Evolutionary conservation across 2,329 filamentous ascomycete genomes (phyloP).

Genomic region (Fusarium musae): DNA sequence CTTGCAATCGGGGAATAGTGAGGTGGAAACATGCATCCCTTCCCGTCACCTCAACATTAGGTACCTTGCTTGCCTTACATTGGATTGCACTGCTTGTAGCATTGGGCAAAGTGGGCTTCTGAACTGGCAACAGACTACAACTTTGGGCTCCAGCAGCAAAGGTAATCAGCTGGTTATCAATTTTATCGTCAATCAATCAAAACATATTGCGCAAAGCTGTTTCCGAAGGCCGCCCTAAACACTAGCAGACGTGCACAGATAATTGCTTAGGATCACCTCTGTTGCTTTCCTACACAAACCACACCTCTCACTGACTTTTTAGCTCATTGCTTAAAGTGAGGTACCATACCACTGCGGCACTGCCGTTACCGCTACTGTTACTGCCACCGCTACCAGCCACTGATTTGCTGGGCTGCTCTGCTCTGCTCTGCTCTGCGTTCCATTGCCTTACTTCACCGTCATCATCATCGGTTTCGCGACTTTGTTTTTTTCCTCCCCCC

Average conservation of each 20-base stretch:
- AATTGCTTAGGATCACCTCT: conserved; percentile 8
- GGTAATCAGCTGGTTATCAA: neutral
- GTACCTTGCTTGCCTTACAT: neutral
- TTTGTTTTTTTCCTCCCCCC: neutral
- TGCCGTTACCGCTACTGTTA: conserved; percentile 8
- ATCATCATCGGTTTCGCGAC: conserved; percentile 28
- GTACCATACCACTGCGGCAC: conserved; percentile 9
- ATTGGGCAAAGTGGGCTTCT: conserved; percentile 10
- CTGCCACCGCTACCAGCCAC: conserved; percentile 14
- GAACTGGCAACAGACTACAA: conserved; percentile 10
- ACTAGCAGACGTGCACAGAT: conserved; percentile 26
- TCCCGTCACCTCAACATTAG: neutral
- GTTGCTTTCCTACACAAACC: conserved; percentile 2
- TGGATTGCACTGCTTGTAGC: neutral
- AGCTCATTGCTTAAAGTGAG: conserved; percentile 3
- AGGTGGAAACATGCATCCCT: conserved; percentile 30
- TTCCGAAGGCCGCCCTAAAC: conserved; percentile 23
- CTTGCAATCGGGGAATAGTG: conserved; percentile 36
- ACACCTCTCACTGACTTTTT: neutral
- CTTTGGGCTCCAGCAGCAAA: conserved; percentile 24
- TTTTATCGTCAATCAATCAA: conserved; percentile 5
- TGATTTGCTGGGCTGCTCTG: neutral
- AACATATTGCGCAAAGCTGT: conserved; percentile 6
- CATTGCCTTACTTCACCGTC: conserved; percentile 19
- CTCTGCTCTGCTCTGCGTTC: neutral